Conservation (phyloP, 2,329 filamentous ascomycete species). For the Leptodontidium sp. region DNA sequence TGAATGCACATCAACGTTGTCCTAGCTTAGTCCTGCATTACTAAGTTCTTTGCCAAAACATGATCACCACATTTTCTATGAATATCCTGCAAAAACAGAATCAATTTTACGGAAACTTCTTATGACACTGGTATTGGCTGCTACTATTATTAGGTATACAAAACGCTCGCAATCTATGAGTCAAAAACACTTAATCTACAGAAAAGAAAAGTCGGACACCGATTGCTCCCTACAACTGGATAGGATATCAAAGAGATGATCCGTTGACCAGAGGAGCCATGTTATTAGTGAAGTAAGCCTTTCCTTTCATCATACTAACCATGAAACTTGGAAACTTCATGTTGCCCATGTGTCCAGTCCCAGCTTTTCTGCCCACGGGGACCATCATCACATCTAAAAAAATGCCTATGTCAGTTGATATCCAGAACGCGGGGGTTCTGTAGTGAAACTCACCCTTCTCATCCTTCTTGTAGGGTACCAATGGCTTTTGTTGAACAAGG, state of each 20-base stretch:
- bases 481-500: conserved; percentile 29
- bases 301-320: conserved; percentile 37
- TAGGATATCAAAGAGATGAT: conserved; percentile 21
- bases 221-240: neutral
- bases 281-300: conserved; percentile 42
- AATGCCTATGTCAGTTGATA: neutral
- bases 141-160: too few species aligned
- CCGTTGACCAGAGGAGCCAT: conserved; percentile 37
- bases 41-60: too few species aligned
- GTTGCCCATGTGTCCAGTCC: conserved; percentile 44
- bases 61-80: too few species aligned
- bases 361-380: conserved; percentile 51
- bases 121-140: too few species aligned
- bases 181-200: neutral
- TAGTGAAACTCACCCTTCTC: conserved; percentile 28
- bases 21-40: too few species aligned
- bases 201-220: neutral
- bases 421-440: neutral
- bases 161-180: too few species aligned
- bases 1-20: too few species aligned
- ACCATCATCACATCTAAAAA: conserved; percentile 38
- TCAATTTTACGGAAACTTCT: too few species aligned
- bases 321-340: conserved; percentile 42
- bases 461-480: conserved; percentile 36
- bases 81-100: too few species aligned